Base-by-base conservation (phyloP, 2,329 filamentous ascomycete species). In the Talaromyces pinophilus region DNA sequence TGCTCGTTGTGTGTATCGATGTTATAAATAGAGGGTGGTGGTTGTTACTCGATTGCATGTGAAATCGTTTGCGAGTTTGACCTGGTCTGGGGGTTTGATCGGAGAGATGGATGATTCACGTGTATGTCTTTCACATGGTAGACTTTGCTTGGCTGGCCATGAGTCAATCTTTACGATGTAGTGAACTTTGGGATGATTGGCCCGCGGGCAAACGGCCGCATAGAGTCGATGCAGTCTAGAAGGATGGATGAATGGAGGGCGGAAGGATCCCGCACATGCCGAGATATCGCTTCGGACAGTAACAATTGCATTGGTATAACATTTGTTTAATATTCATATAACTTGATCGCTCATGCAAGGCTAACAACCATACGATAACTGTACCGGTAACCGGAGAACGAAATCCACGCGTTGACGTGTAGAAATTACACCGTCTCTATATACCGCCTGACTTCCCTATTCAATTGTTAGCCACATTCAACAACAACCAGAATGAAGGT, bases 371-470 rank as follows among this genome's bases (percentile, higher is more conserved):
- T 22, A 55, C 17, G 2, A 54, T 54, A n/a, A 10, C 2, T 4
- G 35, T 25, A 25, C 25, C 25, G 3, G 25, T 55, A 55, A 17
- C 17, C 10, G 17, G 50, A 35, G 3, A 33, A 54, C 17, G 25
- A 28, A 25, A 17, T 25, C 22, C n/a, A 10, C 22, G 22, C 54
- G 7, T 15, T 7, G n/a, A 40, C 38, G 25, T 7, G 5, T 15
- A 28, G 35, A n/a, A 17, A 17, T 33, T 70, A 89, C 66, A 91
- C 88, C n/a, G 88, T 91, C 78, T 92, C 90, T 68, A 92, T 91
- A 73, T 93, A 93, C 67, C 91, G 84, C 79, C 86, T 87, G 77
- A 92, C 84, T 78, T 93, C 91, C 90, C 89, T 91, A 69, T 48
- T 8, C 5, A 11, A 44, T 19, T n/a, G 40, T 44, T 46, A 44